phyloP scores from a whole-genome alignment of 2,329 filamentous ascomycete species.

The Monosporascus cannonballus region DNA sequence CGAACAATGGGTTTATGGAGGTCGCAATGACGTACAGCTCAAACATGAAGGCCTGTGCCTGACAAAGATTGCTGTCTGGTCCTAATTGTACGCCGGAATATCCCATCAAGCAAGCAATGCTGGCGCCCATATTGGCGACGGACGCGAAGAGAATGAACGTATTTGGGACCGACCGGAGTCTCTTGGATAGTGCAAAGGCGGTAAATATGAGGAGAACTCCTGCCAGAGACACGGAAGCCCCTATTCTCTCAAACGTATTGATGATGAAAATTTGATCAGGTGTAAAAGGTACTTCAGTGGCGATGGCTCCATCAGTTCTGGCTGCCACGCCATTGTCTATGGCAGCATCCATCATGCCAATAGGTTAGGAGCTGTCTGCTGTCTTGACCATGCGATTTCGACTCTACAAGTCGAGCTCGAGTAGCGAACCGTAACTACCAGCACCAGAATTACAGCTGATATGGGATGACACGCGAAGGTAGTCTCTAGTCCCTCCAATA shows the following conservation, averaged over 20 bases:
- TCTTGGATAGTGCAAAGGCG: constrained; percentile 44
- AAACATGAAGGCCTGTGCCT: constrained; percentile 54
- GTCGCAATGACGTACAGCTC: constrained; percentile 51
- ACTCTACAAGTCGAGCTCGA: too few species aligned
- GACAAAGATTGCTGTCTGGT: constrained; percentile 51
- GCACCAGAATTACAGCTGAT: too few species aligned
- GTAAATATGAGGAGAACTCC: constrained; percentile 46
- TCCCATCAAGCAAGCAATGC: constrained; percentile 64
- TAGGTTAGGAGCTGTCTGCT: too few species aligned
- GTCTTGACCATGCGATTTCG: too few species aligned
- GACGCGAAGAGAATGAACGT: constrained; percentile 58
- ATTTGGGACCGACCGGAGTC: constrained; percentile 52
- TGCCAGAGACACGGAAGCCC: constrained; percentile 46
- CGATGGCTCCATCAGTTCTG: too few species aligned
- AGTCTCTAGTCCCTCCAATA: too few species aligned
- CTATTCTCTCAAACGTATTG: constrained; percentile 45
- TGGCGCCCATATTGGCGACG: constrained; percentile 52
- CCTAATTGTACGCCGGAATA: constrained; percentile 55
- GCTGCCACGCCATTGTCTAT: too few species aligned
- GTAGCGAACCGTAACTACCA: too few species aligned
- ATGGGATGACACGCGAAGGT: too few species aligned
- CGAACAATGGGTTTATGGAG: too few species aligned
- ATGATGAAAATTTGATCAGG: constrained; percentile 33
- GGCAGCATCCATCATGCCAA: too few species aligned
- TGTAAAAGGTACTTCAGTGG: constrained; percentile 4